Conservation (phyloP, 805 yeast genomes). For the Ogataea angusta region DNA sequence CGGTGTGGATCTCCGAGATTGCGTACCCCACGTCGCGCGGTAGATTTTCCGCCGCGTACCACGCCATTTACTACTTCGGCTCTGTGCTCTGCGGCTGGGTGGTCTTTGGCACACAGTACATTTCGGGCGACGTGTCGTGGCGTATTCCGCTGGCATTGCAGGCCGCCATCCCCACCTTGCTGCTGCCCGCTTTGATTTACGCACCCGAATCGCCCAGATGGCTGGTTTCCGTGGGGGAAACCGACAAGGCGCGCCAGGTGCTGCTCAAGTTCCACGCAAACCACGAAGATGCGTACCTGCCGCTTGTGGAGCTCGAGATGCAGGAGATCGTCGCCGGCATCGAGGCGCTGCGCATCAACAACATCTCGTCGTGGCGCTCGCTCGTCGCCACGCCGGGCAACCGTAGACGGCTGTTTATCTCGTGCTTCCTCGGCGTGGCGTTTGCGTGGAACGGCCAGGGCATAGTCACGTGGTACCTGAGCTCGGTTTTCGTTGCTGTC, state of each 20-base stretch:
- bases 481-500: conserved; percentile 46
- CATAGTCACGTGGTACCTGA: conserved; percentile 43
- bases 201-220: conserved; percentile 41
- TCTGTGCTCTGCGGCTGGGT: conserved; percentile 43
- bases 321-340: conserved; percentile 29
- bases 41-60: conserved; percentile 35
- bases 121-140: conserved; percentile 31
- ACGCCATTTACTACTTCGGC: conserved; percentile 42
- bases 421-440: conserved; percentile 29
- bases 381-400: conserved; percentile 36
- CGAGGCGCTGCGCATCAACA: conserved; percentile 33
- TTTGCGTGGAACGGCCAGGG: conserved; percentile 44
- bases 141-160: conserved; percentile 40
- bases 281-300: conserved; percentile 27
- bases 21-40: conserved; percentile 36
- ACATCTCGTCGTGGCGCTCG: conserved; percentile 32
- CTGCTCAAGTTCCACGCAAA: conserved; percentile 38
- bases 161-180: conserved; percentile 35
- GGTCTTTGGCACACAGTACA: conserved; percentile 37
- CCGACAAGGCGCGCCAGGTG: conserved; percentile 33
- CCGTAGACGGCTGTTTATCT: conserved; percentile 37
- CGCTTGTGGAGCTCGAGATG: conserved; percentile 36
- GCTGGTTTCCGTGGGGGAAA: conserved; percentile 30
- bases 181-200: conserved; percentile 27
- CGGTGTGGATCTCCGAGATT: conserved; percentile 28